These are phyloP conservation scores for Flaveria trinervia DNA, from an alignment of 129 eudicot genomes.

Conservation along the genomic window DNA sequence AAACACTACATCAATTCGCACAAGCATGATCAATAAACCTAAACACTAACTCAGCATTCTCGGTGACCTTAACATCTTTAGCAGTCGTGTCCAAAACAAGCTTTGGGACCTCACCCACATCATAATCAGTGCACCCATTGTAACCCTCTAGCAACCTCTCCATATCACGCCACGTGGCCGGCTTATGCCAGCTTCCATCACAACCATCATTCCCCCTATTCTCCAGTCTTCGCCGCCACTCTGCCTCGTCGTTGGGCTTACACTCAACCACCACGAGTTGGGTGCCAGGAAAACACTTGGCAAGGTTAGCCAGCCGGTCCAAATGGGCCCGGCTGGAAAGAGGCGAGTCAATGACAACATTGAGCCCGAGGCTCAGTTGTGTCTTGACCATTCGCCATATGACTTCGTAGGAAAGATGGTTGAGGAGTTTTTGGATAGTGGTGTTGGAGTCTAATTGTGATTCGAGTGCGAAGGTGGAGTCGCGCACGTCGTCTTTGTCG, in stretches of 20 bases:
- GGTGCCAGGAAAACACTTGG: constrained; percentile 26
- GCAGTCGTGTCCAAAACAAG: constrained; percentile 63
- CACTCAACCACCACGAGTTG: constrained; percentile 59
- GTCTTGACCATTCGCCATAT: constrained; percentile 53
- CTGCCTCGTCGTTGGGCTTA: constrained; percentile 50
- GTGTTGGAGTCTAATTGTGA: constrained; percentile 16
- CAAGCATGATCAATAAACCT: constrained; percentile 34
- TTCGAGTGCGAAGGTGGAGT: constrained; percentile 43
- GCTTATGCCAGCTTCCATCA: constrained; percentile 62
- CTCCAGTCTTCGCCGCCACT: constrained; percentile 73
- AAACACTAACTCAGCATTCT: constrained; percentile 41
- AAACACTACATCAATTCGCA: not conserved
- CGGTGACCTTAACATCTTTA: constrained; percentile 25
- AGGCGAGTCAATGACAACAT: constrained; percentile 69
- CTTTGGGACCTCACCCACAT: constrained; percentile 55
- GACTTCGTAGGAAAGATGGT: constrained; percentile 60
- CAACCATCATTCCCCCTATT: constrained; percentile 45
- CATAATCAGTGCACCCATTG: constrained; percentile 59
- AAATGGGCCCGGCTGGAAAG: constrained; percentile 55
- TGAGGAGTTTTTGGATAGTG: constrained; percentile 35
- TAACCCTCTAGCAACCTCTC: constrained; percentile 65
- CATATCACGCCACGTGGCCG: constrained; percentile 63
- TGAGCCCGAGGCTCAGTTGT: constrained; percentile 60
- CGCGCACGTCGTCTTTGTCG: constrained; percentile 71
- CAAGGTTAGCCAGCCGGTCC: constrained; percentile 47